Evolutionary conservation across 768 basidiomycete species (phyloP), one percentile per base, ranked within the genome.

Genomic region (Lepiota brunneoincarnata): DNA sequence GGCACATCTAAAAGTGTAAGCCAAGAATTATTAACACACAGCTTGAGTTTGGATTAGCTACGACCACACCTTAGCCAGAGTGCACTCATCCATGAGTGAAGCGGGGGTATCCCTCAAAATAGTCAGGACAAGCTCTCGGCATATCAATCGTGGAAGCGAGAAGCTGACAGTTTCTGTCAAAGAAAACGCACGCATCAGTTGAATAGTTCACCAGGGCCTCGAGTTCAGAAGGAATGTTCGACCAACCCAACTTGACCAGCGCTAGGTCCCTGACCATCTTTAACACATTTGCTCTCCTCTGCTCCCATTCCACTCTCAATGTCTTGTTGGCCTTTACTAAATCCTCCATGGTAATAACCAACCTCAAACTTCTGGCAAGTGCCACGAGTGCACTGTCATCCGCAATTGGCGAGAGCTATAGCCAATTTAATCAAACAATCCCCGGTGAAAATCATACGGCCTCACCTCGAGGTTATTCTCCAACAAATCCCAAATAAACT

Each of bases 391-490:
- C 81, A 0, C 73, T 58, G 17, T 77, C 69, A 28, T 93, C 88
- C 4, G 73, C 71, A 15, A 89, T 72, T 0, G 82, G 78, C 21
- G 80, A 79, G 40, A 74, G 79, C 91, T 91, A 40, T 21, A 12
- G 23, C 11, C 42, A 23, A 35, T 12, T 20, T 35, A 40, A 26
- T 9, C 15, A 17, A 14, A 31, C 12, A 24, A 34, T 18, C 31
- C 4, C 15, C 5, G 7, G n/a, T 35, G 6, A 34, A 10, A 7
- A 36, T 24, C 45, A 23, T 12, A 38, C 24, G 5, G 14, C 62
- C 78, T 40, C 52, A 93, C 93, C 80, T 98, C 95, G 2, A 98
- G 74, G 61, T 90, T 91, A 55, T 77, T 89, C 67, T 96, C 94
- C 11, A 96, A 64, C 14, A 98, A 68, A 64, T 98, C 94, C 66